Conservation (phyloP, 1,284 basidiomycete genomes). For the Heliocybe sulcata region DNA sequence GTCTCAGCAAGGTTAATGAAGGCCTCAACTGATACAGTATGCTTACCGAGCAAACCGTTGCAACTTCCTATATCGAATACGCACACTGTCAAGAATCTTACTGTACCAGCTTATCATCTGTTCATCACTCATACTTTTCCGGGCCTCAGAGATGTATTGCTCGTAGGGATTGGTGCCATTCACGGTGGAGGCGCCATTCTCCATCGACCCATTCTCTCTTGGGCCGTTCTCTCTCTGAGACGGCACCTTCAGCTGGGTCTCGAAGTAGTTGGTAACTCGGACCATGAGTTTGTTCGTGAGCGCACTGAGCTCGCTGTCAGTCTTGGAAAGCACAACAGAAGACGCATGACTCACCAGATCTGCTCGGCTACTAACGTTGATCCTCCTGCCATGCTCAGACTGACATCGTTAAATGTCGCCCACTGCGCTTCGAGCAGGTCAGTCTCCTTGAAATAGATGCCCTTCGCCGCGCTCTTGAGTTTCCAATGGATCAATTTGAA, state of each 20-base stretch:
- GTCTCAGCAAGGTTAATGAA: background rate
- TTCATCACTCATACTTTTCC: slow-evolving; percentile 61
- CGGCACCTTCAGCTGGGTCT: slow-evolving; percentile 86
- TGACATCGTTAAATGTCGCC: slow-evolving; percentile 93
- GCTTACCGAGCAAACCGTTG: slow-evolving; percentile 85
- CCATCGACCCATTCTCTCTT: no score
- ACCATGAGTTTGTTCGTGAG: slow-evolving; percentile 88
- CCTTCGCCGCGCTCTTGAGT: slow-evolving; percentile 87
- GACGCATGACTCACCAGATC: slow-evolving; percentile 58
- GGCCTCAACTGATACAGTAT: background rate
- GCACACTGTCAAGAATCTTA: slow-evolving; percentile 91
- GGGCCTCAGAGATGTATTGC: slow-evolving; percentile 3
- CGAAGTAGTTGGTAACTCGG: slow-evolving; percentile 89
- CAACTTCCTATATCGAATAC: slow-evolving; percentile 89
- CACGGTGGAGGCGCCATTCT: no score
- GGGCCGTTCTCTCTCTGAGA: slow-evolving; percentile 12
- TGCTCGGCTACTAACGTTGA: slow-evolving; percentile 92
- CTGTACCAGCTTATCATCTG: slow-evolving; percentile 87
- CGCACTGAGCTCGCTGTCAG: slow-evolving; percentile 39
- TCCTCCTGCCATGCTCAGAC: slow-evolving; percentile 83
- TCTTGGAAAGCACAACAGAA: slow-evolving; percentile 5
- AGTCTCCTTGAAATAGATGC: slow-evolving; percentile 95
- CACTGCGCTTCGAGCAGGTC: slow-evolving; percentile 96
- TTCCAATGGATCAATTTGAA: slow-evolving; percentile 96
- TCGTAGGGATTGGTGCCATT: slow-evolving; percentile 4